Base-by-base conservation (phyloP, 1,139 yeast genomes). In the Yamadazyma triangularis region DNA sequence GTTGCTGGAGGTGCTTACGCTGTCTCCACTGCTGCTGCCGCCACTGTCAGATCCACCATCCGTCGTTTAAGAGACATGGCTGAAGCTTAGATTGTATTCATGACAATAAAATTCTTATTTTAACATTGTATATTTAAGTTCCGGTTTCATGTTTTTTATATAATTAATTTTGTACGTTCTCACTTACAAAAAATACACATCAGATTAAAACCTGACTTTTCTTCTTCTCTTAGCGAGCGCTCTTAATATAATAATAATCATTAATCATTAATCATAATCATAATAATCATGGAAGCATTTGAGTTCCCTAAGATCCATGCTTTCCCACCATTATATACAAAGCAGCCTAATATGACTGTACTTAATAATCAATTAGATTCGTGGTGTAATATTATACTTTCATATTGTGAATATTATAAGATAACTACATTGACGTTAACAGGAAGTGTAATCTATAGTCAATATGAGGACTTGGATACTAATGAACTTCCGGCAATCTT, bases 1-100 rank as follows among this genome's bases (percentile, higher is more conserved):
- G 87, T 91, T 64, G 98, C 99, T 58, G 99, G 99, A 70, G 99
- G 98, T 81, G 99, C 99, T 73, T 93, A 93, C 91, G 80, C 96
- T 60, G 91, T 91, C 52, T 83, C 95, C 64, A 89, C 97, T 58
- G 93, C 97, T 64, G 97, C 98, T 68, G 99, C 98, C 64, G 95
- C 96, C 72, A 93, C 98, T 58, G 97, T 89, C 71, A 89, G 99
- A 84, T 89, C 98, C 51, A 91, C 98, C 72, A 91, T 93, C 78
- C 91, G 98, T 81, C 95, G 99, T 84, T 86, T 93, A 77, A 88
- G 99, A 83, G 99, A 93, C 68, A 72, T 93, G 79, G 96, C 95
- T 75, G 98, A 93, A 77, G 98, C 95, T 67, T 93, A 88, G 61
- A 48, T 53, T 28, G 23, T 48, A 30, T 28, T 35, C 26, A 37